Conservation (phyloP, 345 rosid genomes). For the Combretum micranthum region DNA sequence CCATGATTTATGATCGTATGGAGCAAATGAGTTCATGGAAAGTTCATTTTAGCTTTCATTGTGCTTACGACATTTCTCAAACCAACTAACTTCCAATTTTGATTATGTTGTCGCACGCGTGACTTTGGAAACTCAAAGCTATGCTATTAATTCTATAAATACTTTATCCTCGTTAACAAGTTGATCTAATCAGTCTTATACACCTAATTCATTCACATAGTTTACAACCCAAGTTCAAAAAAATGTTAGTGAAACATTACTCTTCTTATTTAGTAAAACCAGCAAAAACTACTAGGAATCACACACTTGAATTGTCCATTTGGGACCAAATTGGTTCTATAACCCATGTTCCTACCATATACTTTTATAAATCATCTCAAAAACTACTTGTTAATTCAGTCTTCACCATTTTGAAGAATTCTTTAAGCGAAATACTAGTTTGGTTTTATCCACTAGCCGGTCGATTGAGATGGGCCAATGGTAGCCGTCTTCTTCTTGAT, state of each 20-base stretch:
- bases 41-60: too few relatives aligned
- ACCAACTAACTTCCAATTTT: too few relatives aligned
- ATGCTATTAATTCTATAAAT: too few relatives aligned
- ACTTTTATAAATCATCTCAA: conserved; percentile 36
- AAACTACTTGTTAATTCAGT: conserved; percentile 18
- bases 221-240: too few relatives aligned
- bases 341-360: conserved; percentile 55
- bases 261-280: conserved; percentile 28
- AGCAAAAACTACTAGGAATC: conserved; percentile 31
- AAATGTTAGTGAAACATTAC: conserved; percentile 15
- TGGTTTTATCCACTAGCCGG: conserved; percentile 57
- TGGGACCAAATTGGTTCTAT: conserved; percentile 51
- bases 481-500: conserved; percentile 37
- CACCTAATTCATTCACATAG: too few relatives aligned
- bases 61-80: too few relatives aligned
- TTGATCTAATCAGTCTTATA: too few relatives aligned
- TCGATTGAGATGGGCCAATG: conserved; percentile 41
- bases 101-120: too few relatives aligned
- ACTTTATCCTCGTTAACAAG: too few relatives aligned
- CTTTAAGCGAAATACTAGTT: conserved; percentile 30
- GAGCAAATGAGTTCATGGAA: too few relatives aligned
- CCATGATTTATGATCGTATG: too few relatives aligned
- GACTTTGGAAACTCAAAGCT: too few relatives aligned
- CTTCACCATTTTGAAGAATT: conserved; percentile 25
- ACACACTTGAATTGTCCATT: conserved; percentile 32